Conservation (phyloP, 768 basidiomycete species). For the Pleurotus cornucopiae region DNA sequence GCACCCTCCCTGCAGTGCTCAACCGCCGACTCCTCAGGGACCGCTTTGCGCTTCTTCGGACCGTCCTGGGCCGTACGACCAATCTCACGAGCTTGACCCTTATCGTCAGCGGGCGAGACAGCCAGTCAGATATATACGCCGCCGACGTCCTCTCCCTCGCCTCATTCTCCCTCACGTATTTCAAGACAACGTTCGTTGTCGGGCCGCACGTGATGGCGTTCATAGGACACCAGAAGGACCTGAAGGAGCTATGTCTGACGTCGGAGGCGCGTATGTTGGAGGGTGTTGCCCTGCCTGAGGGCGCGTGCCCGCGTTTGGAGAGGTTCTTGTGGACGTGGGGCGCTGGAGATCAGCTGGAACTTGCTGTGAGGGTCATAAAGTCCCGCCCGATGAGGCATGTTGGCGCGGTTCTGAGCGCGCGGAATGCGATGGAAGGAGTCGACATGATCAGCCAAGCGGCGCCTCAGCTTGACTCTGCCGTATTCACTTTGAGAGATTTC, state of each 20-base stretch:
- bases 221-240: background rate
- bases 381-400: background rate
- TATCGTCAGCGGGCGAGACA: constrained; percentile 1
- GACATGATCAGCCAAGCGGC: background rate
- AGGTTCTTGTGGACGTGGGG: constrained; percentile 1
- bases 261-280: background rate
- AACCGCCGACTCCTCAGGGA: background rate
- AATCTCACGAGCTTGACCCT: constrained; percentile 4
- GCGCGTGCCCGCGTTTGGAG: background rate
- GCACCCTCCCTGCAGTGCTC: background rate
- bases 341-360: background rate
- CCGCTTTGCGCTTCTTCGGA: constrained; percentile 3
- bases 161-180: background rate
- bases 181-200: constrained; percentile 3
- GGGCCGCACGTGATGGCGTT: background rate
- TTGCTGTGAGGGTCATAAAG: background rate
- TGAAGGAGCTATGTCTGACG: background rate
- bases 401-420: background rate
- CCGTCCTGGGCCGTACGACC: background rate
- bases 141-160: background rate
- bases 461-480: background rate
- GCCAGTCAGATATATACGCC: background rate
- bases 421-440: background rate
- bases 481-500: background rate
- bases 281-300: background rate